A percentile compares a stretch with the other conserved stretches of the same genome.
Evolutionary conservation across 139 green algal genomes (phyloP).

Genomic region (Gonium pectorale): DNA sequence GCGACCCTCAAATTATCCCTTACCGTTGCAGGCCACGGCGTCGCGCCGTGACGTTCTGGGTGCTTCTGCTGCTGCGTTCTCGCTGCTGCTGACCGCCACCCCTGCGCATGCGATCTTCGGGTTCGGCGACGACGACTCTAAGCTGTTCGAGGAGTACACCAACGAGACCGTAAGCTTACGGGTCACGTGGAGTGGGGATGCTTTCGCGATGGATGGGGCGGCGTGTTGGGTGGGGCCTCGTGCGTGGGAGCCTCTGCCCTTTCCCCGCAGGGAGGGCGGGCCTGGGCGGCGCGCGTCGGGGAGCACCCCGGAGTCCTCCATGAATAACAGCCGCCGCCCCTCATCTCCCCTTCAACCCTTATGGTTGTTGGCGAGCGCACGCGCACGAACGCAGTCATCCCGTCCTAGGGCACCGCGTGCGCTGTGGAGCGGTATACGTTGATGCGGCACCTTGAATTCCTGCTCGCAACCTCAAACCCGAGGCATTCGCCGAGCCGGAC

Average conservation of each 20-base stretch:
- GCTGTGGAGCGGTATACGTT: no score
- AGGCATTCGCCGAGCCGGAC: no score
- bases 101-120: slow-evolving; percentile 77
- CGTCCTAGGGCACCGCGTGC: no score
- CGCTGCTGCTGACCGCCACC: slow-evolving; percentile 42
- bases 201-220: background rate
- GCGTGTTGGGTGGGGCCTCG: background rate
- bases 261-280: no score
- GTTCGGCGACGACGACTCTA: slow-evolving; percentile 63
- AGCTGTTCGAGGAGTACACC: slow-evolving; percentile 59
- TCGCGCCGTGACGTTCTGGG: slow-evolving; percentile 46
- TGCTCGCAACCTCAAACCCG: no score
- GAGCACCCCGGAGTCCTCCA: background rate
- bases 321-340: background rate
- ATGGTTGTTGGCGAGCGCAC: no score
- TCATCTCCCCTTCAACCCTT: background rate
- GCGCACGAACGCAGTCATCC: no score
- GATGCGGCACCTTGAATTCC: no score
- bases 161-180: slow-evolving; percentile 61
- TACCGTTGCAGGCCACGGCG: background rate
- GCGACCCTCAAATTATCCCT: background rate
- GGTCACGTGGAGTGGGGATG: background rate
- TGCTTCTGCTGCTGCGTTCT: background rate
- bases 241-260: background rate
- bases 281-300: no score